These are phyloP conservation scores for Ogataea hybrid DNA, from an alignment of 1,139 yeast species.

Conservation along the genomic window DNA sequence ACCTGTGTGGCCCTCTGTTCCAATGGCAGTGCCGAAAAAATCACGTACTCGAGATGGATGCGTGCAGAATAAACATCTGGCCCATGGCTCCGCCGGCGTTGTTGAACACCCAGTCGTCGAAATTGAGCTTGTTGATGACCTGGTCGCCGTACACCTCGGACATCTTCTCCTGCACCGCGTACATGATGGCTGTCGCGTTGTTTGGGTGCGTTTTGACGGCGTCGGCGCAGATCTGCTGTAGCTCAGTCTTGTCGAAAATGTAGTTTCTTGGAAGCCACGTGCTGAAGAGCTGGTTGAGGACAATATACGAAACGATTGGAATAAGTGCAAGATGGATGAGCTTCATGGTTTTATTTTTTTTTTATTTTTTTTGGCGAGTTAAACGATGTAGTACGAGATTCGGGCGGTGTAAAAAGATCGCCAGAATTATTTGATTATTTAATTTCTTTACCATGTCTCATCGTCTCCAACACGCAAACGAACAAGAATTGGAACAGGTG, in stretches of 20 bases:
- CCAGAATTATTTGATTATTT: background rate
- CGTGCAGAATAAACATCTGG: conserved; percentile 90
- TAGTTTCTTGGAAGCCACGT: conserved; percentile 71
- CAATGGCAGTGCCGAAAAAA: conserved; percentile 86
- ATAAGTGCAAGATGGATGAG: conserved; percentile 22
- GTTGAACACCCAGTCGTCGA: conserved; percentile 91
- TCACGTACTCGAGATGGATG: conserved; percentile 88
- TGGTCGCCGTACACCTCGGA: conserved; percentile 61
- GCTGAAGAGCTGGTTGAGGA: conserved; percentile 45
- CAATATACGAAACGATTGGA: conserved; percentile 31
- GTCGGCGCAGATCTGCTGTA: conserved; percentile 49
- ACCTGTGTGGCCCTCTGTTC: conserved; percentile 98
- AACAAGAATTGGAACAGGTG: too few species aligned
- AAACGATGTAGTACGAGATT: conserved; percentile 3
- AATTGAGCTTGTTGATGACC: conserved; percentile 63
- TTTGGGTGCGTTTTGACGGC: conserved; percentile 53
- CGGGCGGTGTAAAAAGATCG: background rate
- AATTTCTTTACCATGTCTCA: background rate
- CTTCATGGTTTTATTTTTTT: conserved; percentile 8
- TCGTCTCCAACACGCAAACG: too few species aligned
- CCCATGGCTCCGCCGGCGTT: conserved; percentile 99
- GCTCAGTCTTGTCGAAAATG: conserved; percentile 48
- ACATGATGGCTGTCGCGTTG: conserved; percentile 60
- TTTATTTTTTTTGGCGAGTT: background rate
- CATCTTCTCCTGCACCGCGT: conserved; percentile 57